These are phyloP conservation scores for Chaetoceros muelleri DNA, from an alignment of 108 stramenopile genomes.

Conservation along the genomic window DNA sequence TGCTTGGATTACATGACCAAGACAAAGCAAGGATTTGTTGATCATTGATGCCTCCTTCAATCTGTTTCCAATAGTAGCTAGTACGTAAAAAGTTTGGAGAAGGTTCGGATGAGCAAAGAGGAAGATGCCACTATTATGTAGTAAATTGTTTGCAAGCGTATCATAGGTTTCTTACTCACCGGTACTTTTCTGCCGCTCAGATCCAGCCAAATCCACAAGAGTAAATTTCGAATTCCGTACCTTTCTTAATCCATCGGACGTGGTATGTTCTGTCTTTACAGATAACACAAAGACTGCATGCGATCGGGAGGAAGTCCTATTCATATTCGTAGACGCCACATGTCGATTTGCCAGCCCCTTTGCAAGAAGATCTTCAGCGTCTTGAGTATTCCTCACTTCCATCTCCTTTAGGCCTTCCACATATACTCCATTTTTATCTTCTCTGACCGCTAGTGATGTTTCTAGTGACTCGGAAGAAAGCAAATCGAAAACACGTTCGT, in stretches of 20 bases:
- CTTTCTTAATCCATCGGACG: slow-evolving; percentile 13
- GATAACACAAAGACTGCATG: slow-evolving; percentile 47
- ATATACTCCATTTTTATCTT: slow-evolving; percentile 42
- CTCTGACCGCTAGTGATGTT: slow-evolving; percentile 42
- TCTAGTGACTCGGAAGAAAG: slow-evolving; percentile 22
- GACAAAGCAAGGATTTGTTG: slow-evolving; percentile 46
- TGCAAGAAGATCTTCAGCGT: slow-evolving; percentile 20
- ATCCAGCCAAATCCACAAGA: slow-evolving; percentile 28
- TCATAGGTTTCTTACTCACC: too few relatives aligned
- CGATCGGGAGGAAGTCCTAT: slow-evolving; percentile 38
- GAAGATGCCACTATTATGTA: not conserved
- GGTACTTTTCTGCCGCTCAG: slow-evolving; percentile 23
- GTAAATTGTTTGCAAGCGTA: too few relatives aligned
- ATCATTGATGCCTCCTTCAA: slow-evolving; percentile 68
- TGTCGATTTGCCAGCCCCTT: slow-evolving; percentile 12
- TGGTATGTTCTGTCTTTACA: slow-evolving; percentile 25
- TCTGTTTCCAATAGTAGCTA: slow-evolving; percentile 19
- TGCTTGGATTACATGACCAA: slow-evolving; percentile 71
- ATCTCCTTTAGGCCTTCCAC: slow-evolving; percentile 42
- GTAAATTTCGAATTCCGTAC: slow-evolving; percentile 26
- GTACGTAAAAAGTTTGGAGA: too few relatives aligned
- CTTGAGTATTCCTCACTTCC: slow-evolving; percentile 17
- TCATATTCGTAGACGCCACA: slow-evolving; percentile 61
- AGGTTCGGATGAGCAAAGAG: too few relatives aligned
- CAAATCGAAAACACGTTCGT: slow-evolving; percentile 38